Conservation (phyloP, 768 basidiomycete species). For the Lactifluus subvellereus region DNA sequence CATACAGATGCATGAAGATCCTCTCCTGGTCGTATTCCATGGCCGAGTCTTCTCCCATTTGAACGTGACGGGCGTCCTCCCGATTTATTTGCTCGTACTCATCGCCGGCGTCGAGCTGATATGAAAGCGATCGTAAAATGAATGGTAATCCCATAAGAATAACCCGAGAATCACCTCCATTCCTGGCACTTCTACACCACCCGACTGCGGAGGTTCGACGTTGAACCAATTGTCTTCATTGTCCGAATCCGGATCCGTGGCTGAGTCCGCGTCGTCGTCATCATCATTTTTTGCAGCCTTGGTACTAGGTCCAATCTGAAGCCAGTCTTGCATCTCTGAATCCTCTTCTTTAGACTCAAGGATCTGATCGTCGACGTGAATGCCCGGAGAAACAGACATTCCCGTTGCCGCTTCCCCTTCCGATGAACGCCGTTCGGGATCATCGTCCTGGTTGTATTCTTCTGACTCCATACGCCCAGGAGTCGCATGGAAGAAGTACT, state of each 20-base stretch:
- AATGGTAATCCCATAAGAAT: not conserved
- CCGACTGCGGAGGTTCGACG: constrained; percentile 14
- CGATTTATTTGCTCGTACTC: constrained; percentile 1
- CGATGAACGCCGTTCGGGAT: not conserved
- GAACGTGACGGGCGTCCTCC: not conserved
- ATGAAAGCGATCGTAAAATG: not conserved
- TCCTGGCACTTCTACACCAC: not conserved
- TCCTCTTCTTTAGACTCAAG: constrained; percentile 33
- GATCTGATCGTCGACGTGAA: not conserved
- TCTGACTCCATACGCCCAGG: constrained; percentile 41
- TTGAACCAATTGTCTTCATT: constrained; percentile 49
- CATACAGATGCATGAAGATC: constrained; percentile 82
- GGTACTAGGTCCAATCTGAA: constrained; percentile 28
- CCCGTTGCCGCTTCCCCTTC: not conserved
- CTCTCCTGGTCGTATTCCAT: constrained; percentile 73
- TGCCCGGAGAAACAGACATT: not conserved
- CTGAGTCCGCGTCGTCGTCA: constrained; percentile 41
- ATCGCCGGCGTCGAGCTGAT: constrained; percentile 3
- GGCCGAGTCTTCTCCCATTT: constrained; percentile 70
- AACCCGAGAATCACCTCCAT: constrained; percentile 8
- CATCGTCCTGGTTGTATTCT: constrained; percentile 39
- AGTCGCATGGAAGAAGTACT: constrained; percentile 78
- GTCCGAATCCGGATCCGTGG: constrained; percentile 63
- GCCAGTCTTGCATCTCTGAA: constrained; percentile 23
- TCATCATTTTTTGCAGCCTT: constrained; percentile 30